phyloP scores from a whole-genome alignment of 2,329 filamentous ascomycete species.

The Ophiocordyceps camponoti-saundersi region DNA sequence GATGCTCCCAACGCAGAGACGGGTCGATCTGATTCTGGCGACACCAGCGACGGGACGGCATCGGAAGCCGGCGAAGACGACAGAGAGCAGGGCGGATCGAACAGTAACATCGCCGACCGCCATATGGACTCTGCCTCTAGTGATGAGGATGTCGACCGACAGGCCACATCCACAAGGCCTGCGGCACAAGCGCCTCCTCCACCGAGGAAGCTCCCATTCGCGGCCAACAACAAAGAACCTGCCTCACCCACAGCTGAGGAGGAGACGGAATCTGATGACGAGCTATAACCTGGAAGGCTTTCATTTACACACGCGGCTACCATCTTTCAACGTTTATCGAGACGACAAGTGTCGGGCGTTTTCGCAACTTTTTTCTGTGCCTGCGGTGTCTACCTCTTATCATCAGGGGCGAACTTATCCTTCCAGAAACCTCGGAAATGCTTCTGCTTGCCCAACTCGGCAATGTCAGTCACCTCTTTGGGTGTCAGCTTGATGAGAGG shows the following conservation, averaged over 20 bases:
- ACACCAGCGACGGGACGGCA: conserved; percentile 21
- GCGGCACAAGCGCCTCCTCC: conserved; percentile 15
- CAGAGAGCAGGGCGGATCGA: conserved; percentile 12
- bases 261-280: conserved; percentile 40
- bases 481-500: conserved; percentile 40
- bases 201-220: conserved; percentile 26
- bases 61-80: conserved; percentile 26
- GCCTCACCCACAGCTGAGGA: conserved; percentile 14
- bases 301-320: neutral
- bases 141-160: neutral
- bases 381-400: conserved; percentile 16
- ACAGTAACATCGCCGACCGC: neutral
- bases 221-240: conserved; percentile 16
- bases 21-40: conserved; percentile 22
- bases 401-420: conserved; percentile 31
- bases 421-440: conserved; percentile 45
- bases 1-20: conserved; percentile 14
- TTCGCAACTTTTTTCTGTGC: neutral
- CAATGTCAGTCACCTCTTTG: conserved; percentile 39
- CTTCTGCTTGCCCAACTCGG: conserved; percentile 37
- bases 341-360: neutral
- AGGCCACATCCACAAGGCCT: conserved; percentile 4
- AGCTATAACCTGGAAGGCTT: conserved; percentile 19
- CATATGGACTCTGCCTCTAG: neutral
- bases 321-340: neutral